Percentiles rank a stretch among this genome's conserved stretches.
Conservation (phyloP, 1,284 basidiomycete genomes). For the Phenoliferia sp. region DNA sequence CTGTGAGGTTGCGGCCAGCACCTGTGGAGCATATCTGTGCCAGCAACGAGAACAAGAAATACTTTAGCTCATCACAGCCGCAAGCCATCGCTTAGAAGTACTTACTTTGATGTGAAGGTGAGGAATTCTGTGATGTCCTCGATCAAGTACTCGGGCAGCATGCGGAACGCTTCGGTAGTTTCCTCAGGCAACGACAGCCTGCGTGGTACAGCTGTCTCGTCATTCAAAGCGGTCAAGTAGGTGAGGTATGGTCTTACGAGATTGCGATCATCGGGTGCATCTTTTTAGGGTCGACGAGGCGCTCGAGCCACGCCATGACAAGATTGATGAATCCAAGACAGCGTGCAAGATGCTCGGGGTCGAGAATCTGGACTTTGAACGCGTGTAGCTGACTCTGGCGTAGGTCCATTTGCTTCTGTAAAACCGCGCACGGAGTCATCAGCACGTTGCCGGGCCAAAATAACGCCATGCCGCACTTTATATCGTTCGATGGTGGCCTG, state of each 20-base stretch:
- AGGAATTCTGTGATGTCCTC: constrained; percentile 92
- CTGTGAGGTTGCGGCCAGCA: constrained; percentile 66
- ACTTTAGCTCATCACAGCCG: too few species aligned
- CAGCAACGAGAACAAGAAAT: too few species aligned
- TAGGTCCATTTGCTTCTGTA: constrained; percentile 59
- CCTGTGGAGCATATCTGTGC: constrained; percentile 69
- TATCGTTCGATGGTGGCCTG: constrained; percentile 39
- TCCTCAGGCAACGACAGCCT: constrained; percentile 82
- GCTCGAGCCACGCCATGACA: constrained; percentile 89
- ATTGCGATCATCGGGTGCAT: constrained; percentile 66
- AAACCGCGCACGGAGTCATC: not conserved
- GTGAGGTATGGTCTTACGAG: constrained; percentile 48
- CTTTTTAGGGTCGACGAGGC: constrained; percentile 80
- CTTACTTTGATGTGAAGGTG: constrained; percentile 78
- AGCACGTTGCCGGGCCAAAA: not conserved
- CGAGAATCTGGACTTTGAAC: constrained; percentile 77
- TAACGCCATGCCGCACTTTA: constrained; percentile 10
- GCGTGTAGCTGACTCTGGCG: constrained; percentile 67
- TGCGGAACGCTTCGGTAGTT: constrained; percentile 76
- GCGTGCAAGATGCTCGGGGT: constrained; percentile 75
- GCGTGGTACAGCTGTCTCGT: not conserved
- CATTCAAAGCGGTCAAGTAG: constrained; percentile 1
- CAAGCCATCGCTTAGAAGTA: too few species aligned
- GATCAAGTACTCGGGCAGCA: constrained; percentile 89
- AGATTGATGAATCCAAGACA: constrained; percentile 82